Conservation (phyloP, 2,329 filamentous ascomycete genomes). For the Leptographium flavum region DNA sequence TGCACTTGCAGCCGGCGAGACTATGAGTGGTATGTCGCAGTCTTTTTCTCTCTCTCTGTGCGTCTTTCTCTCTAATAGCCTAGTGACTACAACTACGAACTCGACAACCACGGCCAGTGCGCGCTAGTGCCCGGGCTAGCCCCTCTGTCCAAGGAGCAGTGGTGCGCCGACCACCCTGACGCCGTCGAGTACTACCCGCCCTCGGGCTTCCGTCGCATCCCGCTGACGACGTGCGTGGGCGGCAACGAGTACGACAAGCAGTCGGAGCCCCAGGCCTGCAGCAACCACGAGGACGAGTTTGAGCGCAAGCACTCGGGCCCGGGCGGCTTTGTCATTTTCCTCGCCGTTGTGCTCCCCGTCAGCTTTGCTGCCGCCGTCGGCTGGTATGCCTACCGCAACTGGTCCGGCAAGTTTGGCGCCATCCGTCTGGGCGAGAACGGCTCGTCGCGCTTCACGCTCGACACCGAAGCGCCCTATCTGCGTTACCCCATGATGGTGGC, state of each 20-base stretch:
- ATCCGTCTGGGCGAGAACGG: conserved; percentile 69
- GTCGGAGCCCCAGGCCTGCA: conserved; percentile 48
- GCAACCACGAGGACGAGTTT: conserved; percentile 71
- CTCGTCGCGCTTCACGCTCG: conserved; percentile 22
- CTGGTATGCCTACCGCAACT: conserved; percentile 75
- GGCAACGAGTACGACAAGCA: conserved; percentile 63
- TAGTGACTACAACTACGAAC: conserved; percentile 89
- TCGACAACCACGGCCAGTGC: conserved; percentile 62
- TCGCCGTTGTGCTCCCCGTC: conserved; percentile 62
- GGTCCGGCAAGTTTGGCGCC: conserved; percentile 81
- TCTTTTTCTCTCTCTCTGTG: too few relatives aligned
- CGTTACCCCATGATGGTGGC: conserved; percentile 67
- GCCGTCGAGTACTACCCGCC: conserved; percentile 68
- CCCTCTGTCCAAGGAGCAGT: conserved; percentile 36
- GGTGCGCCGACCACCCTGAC: conserved; percentile 48
- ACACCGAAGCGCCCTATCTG: conserved; percentile 63
- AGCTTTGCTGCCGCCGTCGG: conserved; percentile 56
- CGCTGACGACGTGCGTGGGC: conserved; percentile 71
- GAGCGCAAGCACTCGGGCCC: conserved; percentile 49
- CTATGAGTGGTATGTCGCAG: conserved; percentile 90
- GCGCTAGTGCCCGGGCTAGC: conserved; percentile 57
- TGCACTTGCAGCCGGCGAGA: conserved; percentile 76
- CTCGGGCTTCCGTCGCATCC: conserved; percentile 80
- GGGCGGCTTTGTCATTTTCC: conserved; percentile 64
- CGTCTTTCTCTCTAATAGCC: background rate